These are phyloP conservation scores for Aspergillus haitiensis DNA, from an alignment of 495 filamentous ascomycete species.

Conservation along the genomic window DNA sequence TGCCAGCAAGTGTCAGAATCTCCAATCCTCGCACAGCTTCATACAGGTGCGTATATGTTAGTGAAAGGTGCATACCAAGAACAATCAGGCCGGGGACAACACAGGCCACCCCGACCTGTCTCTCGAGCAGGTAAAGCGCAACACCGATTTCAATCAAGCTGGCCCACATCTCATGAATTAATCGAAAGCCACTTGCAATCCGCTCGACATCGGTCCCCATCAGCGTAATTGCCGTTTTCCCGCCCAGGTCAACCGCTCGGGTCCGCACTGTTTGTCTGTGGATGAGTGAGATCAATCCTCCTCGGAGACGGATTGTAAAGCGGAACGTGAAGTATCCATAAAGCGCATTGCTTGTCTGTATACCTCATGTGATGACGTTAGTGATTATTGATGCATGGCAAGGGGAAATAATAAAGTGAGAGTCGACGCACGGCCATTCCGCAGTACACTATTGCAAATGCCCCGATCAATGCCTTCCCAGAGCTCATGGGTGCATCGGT, in stretches of 20 bases:
- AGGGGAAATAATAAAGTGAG: too few species aligned
- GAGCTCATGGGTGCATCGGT: neutral
- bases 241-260: conserved; percentile 1
- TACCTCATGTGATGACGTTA: too few species aligned
- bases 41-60: neutral
- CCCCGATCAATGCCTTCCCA: conserved; percentile 4
- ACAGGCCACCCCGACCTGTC: conserved; percentile 12
- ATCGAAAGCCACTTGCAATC: neutral
- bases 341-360: neutral
- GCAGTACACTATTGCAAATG: conserved; percentile 8
- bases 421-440: conserved; percentile 1
- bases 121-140: conserved; percentile 5
- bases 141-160: conserved; percentile 4
- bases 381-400: too few species aligned
- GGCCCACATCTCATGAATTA: conserved; percentile 10
- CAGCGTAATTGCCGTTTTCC: neutral
- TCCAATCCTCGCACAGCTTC: neutral
- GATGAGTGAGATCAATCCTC: conserved; percentile 7
- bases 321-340: conserved; percentile 7
- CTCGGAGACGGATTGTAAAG: conserved; percentile 6
- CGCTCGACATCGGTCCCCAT: conserved; percentile 16
- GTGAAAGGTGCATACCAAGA: neutral
- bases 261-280: conserved; percentile 4
- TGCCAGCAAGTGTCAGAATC: neutral
- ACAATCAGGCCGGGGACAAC: conserved; percentile 1